Evolutionary conservation across 805 yeast species (phyloP), one percentile per base, ranked within the genome.

Genomic region (Candida broadrunensis): DNA sequence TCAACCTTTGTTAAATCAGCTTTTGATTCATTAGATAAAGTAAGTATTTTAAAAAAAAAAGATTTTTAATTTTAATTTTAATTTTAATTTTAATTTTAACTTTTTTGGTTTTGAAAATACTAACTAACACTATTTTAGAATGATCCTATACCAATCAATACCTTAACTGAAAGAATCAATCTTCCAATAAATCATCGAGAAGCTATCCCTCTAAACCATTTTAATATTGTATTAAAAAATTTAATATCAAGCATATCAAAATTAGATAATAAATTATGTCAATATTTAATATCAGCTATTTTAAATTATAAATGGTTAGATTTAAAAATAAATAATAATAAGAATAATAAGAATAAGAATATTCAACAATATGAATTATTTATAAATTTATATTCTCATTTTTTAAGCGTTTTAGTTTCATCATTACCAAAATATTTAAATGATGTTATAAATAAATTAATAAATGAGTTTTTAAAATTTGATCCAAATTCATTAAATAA

Each of bases 401-500:
- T 93, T 60, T 65, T 88, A 35, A 74, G 80, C 34, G 86, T 90
- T 20, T 72, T 91, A 39, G 86, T 90, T 29, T 84, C 95, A 3
- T 85, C 91, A 35, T 73, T 83, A 45, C 98, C 98, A 6, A 87
- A 82, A 60, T 91, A 95, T 87, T 81, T 93, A 79, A 76, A 78
- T 47, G 95, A 87, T 44, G 87, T 91, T n/a, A 81, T 86, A 16
- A 68, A 73, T 44, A 75, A 78, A 43, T 61, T 91, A n/a, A 75
- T 89, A 9, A 52, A 71, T 15, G 88, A 81, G 52, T 85, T 91
- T 51, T 63, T 52, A 34, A 39, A 40, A 13, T 31, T 45, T 18
- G 48, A 48, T 23, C n/a, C 27, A 1, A 9, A 17, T 7, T 49
- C 43, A 32, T 44, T 46, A 23, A 24, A 34, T 13, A 33, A 57